These are phyloP conservation scores for Alternaria alternata DNA, from an alignment of 2,329 filamentous ascomycete genomes.

Conservation along the genomic window DNA sequence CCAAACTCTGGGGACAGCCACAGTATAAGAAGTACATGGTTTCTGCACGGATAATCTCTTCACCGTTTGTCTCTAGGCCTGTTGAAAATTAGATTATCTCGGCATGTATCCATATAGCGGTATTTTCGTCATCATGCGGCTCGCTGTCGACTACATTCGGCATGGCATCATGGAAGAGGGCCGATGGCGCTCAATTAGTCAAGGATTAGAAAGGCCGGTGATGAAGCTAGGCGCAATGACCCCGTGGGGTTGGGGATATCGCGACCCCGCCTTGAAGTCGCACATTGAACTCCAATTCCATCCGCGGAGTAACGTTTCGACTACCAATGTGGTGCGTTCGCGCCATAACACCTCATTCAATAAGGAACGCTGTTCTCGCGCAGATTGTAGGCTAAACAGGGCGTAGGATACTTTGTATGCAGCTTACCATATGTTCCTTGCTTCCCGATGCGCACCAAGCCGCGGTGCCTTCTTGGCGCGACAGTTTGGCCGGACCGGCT, in stretches of 20 bases:
- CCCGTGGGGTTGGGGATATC: slow-evolving; percentile 4
- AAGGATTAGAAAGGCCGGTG: slow-evolving; percentile 1
- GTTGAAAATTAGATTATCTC: slow-evolving; percentile 3
- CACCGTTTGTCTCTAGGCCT: neutral
- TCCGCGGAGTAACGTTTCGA: neutral
- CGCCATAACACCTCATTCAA: neutral
- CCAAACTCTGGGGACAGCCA: neutral
- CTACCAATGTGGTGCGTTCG: neutral
- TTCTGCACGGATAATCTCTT: slow-evolving; percentile 1
- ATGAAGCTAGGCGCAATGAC: slow-evolving; percentile 10
- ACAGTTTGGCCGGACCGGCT: neutral
- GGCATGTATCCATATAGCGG: slow-evolving; percentile 2
- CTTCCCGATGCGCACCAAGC: neutral
- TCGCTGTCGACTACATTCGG: neutral
- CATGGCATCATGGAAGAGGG: neutral
- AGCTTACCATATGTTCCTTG: slow-evolving; percentile 6
- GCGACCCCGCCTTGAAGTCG: neutral
- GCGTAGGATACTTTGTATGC: neutral
- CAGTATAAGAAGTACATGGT: neutral
- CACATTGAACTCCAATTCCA: neutral
- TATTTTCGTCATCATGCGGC: slow-evolving; percentile 3
- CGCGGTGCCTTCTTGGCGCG: slow-evolving; percentile 3
- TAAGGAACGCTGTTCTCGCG: neutral
- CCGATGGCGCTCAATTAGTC: slow-evolving; percentile 1
- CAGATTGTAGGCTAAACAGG: neutral